A percentile compares a stretch with the other conserved stretches of the same genome.
phyloP scores from a whole-genome alignment of 345 rosid species.

The Streptanthus diversifolius region DNA sequence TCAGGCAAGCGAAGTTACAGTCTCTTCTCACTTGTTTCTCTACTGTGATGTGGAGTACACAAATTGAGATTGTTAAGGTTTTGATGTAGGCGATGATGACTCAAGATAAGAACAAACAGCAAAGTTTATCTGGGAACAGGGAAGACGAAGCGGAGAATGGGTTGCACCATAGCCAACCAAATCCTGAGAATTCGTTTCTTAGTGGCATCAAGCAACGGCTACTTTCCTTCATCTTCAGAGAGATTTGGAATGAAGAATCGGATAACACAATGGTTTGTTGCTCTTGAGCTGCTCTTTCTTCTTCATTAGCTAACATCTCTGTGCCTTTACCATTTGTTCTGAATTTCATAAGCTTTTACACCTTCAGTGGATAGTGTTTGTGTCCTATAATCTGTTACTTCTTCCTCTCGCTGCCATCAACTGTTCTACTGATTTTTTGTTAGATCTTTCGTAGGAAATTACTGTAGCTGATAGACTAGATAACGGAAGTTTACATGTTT shows the following conservation, averaged over 20 bases:
- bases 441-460: neutral
- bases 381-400: neutral
- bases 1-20: slow-evolving; percentile 50
- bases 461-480: neutral
- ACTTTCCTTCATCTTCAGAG: slow-evolving; percentile 85
- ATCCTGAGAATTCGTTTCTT: slow-evolving; percentile 49
- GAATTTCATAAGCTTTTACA: neutral
- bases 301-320: neutral
- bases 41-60: neutral
- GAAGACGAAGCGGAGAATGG: slow-evolving; percentile 44
- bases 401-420: neutral
- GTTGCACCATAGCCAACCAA: slow-evolving; percentile 39
- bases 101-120: slow-evolving; percentile 49
- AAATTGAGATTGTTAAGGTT: neutral
- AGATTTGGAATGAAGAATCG: slow-evolving; percentile 74
- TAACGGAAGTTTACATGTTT: neutral
- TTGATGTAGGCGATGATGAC: slow-evolving; percentile 45
- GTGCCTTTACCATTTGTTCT: neutral
- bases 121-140: slow-evolving; percentile 39
- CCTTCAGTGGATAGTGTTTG: neutral
- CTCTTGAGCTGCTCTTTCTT: neutral
- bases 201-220: slow-evolving; percentile 87
- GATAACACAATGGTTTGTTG: slow-evolving; percentile 61
- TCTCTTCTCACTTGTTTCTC: neutral
- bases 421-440: neutral